Conservation (phyloP, 305 asterid species). For the Fraxinus dipetala region DNA sequence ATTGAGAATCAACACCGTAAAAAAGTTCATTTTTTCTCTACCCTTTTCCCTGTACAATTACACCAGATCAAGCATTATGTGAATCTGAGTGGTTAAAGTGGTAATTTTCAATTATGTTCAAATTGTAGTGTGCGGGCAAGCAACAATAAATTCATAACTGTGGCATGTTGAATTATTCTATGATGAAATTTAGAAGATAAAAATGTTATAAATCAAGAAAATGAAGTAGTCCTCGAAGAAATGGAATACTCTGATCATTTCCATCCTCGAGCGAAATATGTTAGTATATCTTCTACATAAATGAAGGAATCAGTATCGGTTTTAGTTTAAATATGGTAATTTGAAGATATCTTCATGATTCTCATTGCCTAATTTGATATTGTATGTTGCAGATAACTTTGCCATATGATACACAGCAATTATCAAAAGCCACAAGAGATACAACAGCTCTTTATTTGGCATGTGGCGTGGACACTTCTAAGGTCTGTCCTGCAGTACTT, state of each 20-base stretch:
- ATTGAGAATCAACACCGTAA: not conserved
- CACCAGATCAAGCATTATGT: not conserved
- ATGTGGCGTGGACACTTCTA: constrained; percentile 85
- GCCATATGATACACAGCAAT: constrained; percentile 70
- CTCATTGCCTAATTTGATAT: not conserved
- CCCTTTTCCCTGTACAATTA: not conserved
- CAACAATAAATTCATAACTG: not conserved
- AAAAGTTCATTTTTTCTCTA: not conserved
- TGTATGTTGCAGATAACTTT: constrained; percentile 66
- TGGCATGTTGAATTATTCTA: not conserved
- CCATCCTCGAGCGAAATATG: not conserved
- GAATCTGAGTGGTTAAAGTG: not conserved
- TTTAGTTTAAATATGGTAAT: not conserved
- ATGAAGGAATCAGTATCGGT: not conserved
- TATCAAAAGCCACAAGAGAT: constrained; percentile 78
- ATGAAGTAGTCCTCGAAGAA: not conserved
- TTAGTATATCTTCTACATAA: not conserved
- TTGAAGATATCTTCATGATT: not conserved
- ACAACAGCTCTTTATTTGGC: constrained; percentile 97
- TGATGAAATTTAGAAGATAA: not conserved
- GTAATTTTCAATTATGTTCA: not conserved
- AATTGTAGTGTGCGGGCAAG: not conserved
- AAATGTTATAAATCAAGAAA: not conserved
- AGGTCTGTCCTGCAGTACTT: constrained; percentile 42
- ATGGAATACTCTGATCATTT: not conserved